Conservation (phyloP, 1,139 yeast genomes). For the Nakaseomyces nivariensis region DNA sequence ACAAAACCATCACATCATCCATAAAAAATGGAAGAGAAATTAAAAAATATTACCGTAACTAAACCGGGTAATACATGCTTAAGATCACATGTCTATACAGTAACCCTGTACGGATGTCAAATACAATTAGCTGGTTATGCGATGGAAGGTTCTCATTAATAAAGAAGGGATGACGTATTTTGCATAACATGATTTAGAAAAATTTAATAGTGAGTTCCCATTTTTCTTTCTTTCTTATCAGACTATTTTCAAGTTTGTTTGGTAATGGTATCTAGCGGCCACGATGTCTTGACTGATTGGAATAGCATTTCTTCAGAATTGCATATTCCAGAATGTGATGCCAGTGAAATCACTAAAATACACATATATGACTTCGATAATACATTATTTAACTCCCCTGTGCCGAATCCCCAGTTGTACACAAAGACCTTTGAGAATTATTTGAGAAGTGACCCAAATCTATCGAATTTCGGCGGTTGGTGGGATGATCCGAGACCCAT, state of each 20-base stretch:
- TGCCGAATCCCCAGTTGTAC: slow-evolving; percentile 34
- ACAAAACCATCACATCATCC: background rate
- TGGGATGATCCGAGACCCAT: slow-evolving; percentile 33
- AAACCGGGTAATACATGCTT: no score
- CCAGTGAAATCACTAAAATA: slow-evolving; percentile 20
- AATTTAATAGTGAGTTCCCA: no score
- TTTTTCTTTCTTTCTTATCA: no score
- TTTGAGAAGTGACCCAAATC: slow-evolving; percentile 4
- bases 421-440: slow-evolving; percentile 24
- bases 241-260: no score
- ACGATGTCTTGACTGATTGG: slow-evolving; percentile 15
- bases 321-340: slow-evolving; percentile 9
- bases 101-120: no score
- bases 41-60: no score
- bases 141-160: no score
- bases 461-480: slow-evolving; percentile 37
- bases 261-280: background rate
- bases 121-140: no score
- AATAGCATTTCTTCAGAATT: slow-evolving; percentile 18
- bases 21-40: background rate
- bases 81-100: no score
- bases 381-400: slow-evolving; percentile 37
- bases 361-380: slow-evolving; percentile 43
- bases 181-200: no score
- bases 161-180: no score